phyloP scores from a whole-genome alignment of 352 stramenopile species.

The Plasmopara muralis region DNA sequence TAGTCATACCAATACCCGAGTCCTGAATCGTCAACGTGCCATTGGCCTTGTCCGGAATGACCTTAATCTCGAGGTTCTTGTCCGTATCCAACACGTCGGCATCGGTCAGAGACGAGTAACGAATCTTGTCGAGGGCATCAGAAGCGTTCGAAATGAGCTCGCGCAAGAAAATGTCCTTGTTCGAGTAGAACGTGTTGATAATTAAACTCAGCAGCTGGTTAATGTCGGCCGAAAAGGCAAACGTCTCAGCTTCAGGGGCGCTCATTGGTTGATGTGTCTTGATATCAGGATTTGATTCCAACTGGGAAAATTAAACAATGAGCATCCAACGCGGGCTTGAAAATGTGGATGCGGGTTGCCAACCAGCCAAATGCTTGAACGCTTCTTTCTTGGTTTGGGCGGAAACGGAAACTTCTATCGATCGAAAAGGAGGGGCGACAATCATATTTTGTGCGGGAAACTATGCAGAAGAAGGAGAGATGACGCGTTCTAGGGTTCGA shows the following conservation, averaged over 20 bases:
- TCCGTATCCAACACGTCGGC: conserved; percentile 93
- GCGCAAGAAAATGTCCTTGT: conserved; percentile 99
- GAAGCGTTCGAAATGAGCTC: conserved; percentile 96
- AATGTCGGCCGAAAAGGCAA: conserved; percentile 99
- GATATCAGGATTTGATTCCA: conserved; percentile 14
- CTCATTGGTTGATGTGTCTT: conserved; percentile 48
- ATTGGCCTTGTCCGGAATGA: conserved; percentile 99
- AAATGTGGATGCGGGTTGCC: conserved; percentile 4
- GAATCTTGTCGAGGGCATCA: conserved; percentile 97
- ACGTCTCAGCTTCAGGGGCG: conserved; percentile 92
- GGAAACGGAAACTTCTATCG: conserved; percentile 25
- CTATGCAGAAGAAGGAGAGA: conserved; percentile 1
- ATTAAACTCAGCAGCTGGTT: conserved; percentile 99
- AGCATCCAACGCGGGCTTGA: background rate
- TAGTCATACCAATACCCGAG: conserved; percentile 99
- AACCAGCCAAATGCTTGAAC: conserved; percentile 23
- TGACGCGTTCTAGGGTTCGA: conserved; percentile 28
- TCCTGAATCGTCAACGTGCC: conserved; percentile 99
- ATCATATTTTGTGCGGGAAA: background rate
- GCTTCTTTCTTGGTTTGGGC: conserved; percentile 20
- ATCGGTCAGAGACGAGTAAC: conserved; percentile 96
- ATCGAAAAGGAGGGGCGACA: conserved; percentile 26
- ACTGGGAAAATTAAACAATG: conserved; percentile 64
- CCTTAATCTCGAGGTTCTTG: conserved; percentile 97
- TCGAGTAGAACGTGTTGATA: conserved; percentile 99